Evolutionary conservation across 441 rosid species (phyloP).

Genomic region (Gossypium lobatum): DNA sequence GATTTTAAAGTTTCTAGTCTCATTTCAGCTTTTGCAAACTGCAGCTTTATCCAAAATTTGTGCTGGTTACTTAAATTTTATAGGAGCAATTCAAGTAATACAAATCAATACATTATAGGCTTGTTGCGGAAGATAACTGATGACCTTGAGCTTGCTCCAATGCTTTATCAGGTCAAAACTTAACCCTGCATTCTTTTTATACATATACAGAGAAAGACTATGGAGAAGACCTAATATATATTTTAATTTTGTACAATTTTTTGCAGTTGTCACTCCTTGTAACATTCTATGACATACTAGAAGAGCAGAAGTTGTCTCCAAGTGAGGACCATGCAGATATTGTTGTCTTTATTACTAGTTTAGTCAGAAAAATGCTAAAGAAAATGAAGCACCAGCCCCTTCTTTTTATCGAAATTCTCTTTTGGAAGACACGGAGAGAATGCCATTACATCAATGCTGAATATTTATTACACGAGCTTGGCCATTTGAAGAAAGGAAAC

Average conservation of each 20-base stretch:
- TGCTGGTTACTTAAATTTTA: slow-evolving; percentile 95
- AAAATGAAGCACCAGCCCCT: slow-evolving; percentile 90
- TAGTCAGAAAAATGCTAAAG: slow-evolving; percentile 72
- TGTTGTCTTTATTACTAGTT: slow-evolving; percentile 56
- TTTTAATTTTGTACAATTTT: slow-evolving; percentile 15
- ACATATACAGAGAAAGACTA: not conserved
- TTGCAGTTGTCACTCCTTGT: slow-evolving; percentile 80
- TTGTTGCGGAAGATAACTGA: slow-evolving; percentile 74
- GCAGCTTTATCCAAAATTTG: slow-evolving; percentile 70
- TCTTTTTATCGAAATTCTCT: slow-evolving; percentile 90
- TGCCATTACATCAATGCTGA: slow-evolving; percentile 87
- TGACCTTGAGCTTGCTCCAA: slow-evolving; percentile 85
- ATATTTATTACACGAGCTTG: slow-evolving; percentile 74
- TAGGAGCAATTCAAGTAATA: slow-evolving; percentile 59
- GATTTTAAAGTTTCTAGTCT: slow-evolving; percentile 80
- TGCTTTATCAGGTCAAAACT: slow-evolving; percentile 84
- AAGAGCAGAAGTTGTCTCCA: slow-evolving; percentile 70
- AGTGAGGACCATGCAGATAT: slow-evolving; percentile 55
- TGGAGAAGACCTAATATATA: slow-evolving; percentile 1
- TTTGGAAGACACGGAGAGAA: slow-evolving; percentile 82
- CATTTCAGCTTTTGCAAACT: slow-evolving; percentile 78
- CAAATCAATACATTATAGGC: slow-evolving; percentile 58
- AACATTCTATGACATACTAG: slow-evolving; percentile 70
- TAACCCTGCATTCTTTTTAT: not conserved
- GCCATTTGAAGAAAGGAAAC: slow-evolving; percentile 55